Evolutionary conservation across 1,284 basidiomycete species (phyloP), one percentile per base, ranked within the genome.

Genomic region (Limonomyces culmigenus): DNA sequence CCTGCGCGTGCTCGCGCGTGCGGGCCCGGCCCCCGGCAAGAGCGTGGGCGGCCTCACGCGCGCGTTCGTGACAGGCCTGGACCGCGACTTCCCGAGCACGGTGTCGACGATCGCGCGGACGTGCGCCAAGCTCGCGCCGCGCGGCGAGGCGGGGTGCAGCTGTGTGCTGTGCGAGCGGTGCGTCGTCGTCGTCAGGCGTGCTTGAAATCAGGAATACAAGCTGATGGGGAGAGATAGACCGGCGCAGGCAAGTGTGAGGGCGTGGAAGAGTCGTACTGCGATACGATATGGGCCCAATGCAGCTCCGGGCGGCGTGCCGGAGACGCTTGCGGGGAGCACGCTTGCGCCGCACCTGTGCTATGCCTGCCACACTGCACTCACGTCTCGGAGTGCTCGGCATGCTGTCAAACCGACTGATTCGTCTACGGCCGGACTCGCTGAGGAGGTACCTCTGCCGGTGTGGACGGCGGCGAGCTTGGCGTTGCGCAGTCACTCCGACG

Each of bases 31-130:
- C 6, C 59, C 60, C 19, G 67, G 62, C 43, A 70, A 71, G 13
- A 78, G 73, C 13, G 75, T 89, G 34, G 69, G 68, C 20, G 61
- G 66, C 3, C 49, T 87, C 37, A 89, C 84, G 1, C 75, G 79
- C 65, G 75, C 78, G 49, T 92, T 92, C 50, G 84, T 92, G 41
- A 59, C 78, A 13, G 74, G 77, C 0, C 53, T 92, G 16, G 84
- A 86, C 52, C 71, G 68, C 32, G 74, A 87, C 46, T 91, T 85
- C 51, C 87, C 88, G 0, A 84, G 86, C 0, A 92, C 88, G 0
- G 87, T 92, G 3, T 87, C 84, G 5, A 79, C 87, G 0, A 86
- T 92, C 38, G 76, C 74, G 18, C 67, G 80, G 32, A 92, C 87
- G 0, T 86, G 83, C 42, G 74, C 67, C 17, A 92, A 92, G 54